Evolutionary conservation across 2,329 filamentous ascomycete genomes (phyloP), one percentile per base, ranked within the genome.

Genomic region (Coniella lustricola): DNA sequence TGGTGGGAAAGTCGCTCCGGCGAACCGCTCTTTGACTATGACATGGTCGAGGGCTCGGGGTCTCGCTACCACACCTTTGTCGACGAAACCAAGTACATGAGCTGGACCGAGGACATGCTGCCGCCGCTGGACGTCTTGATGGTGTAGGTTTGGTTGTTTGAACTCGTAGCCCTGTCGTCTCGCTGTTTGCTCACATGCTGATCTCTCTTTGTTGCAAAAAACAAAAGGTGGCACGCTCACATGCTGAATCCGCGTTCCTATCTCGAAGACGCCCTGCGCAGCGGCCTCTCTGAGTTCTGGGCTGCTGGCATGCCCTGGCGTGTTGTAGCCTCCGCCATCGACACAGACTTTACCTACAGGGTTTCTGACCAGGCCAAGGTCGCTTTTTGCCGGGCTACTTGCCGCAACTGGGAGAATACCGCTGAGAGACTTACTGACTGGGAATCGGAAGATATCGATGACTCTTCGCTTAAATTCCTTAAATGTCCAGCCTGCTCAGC

Each of bases 171-270:
- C n/a, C n/a, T n/a, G n/a, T n/a, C n/a, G n/a, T n/a, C n/a, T n/a
- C n/a, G n/a, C n/a, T n/a, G n/a, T n/a, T n/a, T n/a, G 7, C 21
- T 41, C 13, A 39, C 33, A 8, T 47, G 45, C 43, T 35, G n/a
- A 21, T 41, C 22, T 21, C n/a, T 14, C 18, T 20, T 20, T 13
- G 2, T 16, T 10, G 2, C 32, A 18, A 38, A 38, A 4, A 18
- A 38, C 17, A 4, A 10, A 18, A 51, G 49, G 1, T 51, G 49
- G 82, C 87, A 91, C 62, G 70, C 84, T 0, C 86, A 87, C 59
- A 84, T 87, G 78, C 76, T 91, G 3, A 90, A 90, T 56, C 87
- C 87, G 0, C 72, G 83, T 35, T 71, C 69, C n/a, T 90, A 82
- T 59, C 74, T 89, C 3, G 85, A 90, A 58, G 87, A 91, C 60